Evolutionary conservation across 2,329 filamentous ascomycete genomes (phyloP).

Genomic region (Paraphoma chrysanthemicola): DNA sequence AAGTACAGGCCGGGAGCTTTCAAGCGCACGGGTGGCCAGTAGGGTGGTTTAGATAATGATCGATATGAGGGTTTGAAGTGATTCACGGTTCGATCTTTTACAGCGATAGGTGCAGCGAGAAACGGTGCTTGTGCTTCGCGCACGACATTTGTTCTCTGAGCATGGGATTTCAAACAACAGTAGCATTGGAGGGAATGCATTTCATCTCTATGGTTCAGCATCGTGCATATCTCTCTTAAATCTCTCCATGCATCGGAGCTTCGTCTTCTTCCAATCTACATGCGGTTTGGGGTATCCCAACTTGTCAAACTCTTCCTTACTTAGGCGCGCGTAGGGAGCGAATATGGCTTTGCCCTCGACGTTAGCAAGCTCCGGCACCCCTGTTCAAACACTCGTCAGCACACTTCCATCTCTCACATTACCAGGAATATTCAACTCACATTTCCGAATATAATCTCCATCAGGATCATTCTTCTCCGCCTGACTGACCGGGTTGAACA

Average conservation of each 20-base stretch:
- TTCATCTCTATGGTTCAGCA: conserved; percentile 18
- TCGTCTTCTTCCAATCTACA: conserved; percentile 54
- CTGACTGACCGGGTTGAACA: conserved; percentile 54
- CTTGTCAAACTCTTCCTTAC: conserved; percentile 57
- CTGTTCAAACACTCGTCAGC: not conserved
- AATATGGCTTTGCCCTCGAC: conserved; percentile 58
- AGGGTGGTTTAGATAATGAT: conserved; percentile 2
- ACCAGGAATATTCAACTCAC: conserved; percentile 14
- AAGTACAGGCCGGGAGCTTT: conserved; percentile 52
- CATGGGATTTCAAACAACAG: not conserved
- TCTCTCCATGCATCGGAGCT: conserved; percentile 51
- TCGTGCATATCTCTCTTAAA: conserved; percentile 55
- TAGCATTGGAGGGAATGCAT: not conserved
- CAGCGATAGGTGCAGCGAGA: not conserved
- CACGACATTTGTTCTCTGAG: not conserved
- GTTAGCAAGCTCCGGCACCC: conserved; percentile 48
- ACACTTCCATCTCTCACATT: not conserved
- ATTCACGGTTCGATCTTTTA: not conserved
- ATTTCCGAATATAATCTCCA: conserved; percentile 48
- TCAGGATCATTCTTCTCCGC: conserved; percentile 48
- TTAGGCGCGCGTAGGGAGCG: conserved; percentile 54
- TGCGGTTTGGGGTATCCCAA: conserved; percentile 55
- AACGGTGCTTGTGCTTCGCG: not conserved
- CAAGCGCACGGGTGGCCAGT: conserved; percentile 23
- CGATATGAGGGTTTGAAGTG: not conserved